phyloP scores from a whole-genome alignment of 2,329 filamentous ascomycete species.

The Nothophaeocryptopus gaeumannii region DNA sequence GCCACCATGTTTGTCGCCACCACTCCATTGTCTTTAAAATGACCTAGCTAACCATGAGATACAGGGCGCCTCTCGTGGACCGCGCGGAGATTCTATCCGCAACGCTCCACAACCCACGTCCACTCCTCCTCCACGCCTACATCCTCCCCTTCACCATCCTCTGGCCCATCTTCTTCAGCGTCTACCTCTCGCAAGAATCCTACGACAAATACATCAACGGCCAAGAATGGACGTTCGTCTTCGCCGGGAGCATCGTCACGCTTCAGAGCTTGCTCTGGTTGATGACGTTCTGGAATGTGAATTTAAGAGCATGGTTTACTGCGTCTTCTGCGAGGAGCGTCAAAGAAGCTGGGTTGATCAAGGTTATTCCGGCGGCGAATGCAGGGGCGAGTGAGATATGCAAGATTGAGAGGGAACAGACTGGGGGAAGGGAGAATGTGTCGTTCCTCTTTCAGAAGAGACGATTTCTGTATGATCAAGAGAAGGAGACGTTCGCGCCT shows the following conservation, averaged over 20 bases:
- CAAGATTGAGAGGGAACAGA: slow-evolving; percentile 71
- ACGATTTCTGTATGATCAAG: slow-evolving; percentile 79
- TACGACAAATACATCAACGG: slow-evolving; percentile 90
- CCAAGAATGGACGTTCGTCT: slow-evolving; percentile 98
- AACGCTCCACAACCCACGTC: slow-evolving; percentile 82
- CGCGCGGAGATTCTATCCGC: slow-evolving; percentile 85
- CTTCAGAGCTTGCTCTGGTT: slow-evolving; percentile 87
- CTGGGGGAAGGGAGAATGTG: slow-evolving; percentile 68
- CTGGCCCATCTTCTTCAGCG: slow-evolving; percentile 87
- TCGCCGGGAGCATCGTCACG: slow-evolving; percentile 82
- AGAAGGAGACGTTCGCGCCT: slow-evolving; percentile 72
- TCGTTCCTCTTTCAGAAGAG: slow-evolving; percentile 99
- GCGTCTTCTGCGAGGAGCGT: slow-evolving; percentile 68
- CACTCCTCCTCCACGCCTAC: slow-evolving; percentile 78
- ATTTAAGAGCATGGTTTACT: slow-evolving; percentile 78
- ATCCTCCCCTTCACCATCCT: slow-evolving; percentile 88
- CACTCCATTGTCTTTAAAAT: background rate
- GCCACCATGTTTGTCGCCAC: background rate
- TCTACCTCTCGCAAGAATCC: slow-evolving; percentile 77
- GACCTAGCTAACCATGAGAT: slow-evolving; percentile 5
- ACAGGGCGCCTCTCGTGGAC: slow-evolving; percentile 65
- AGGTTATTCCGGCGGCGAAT: slow-evolving; percentile 85
- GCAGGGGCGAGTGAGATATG: slow-evolving; percentile 88
- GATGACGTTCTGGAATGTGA: slow-evolving; percentile 96
- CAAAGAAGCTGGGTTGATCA: slow-evolving; percentile 78